Conservation (phyloP, 1,284 basidiomycete genomes). For the Ustilago trichophora region DNA sequence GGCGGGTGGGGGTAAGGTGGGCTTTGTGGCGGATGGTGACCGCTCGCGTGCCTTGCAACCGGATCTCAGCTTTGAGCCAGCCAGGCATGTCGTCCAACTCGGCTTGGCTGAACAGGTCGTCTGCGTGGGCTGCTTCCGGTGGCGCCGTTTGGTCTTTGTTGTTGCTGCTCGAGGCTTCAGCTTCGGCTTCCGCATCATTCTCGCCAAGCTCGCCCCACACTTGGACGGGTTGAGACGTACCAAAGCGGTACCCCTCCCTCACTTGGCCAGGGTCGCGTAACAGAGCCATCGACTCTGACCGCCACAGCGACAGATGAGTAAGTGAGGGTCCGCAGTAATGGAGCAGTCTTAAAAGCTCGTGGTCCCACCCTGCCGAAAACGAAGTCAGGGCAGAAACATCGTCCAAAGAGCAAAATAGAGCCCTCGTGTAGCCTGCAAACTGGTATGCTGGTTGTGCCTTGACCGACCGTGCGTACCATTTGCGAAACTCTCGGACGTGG, state of each 20-base stretch:
- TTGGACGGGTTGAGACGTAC: constrained; percentile 48
- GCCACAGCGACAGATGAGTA: constrained; percentile 60
- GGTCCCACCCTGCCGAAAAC: constrained; percentile 63
- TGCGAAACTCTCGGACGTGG: constrained; percentile 62
- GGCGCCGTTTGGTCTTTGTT: too few relatives aligned
- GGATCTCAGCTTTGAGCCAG: constrained; percentile 60
- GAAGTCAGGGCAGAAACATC: constrained; percentile 60
- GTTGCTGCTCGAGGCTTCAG: not conserved
- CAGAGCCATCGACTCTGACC: constrained; percentile 57
- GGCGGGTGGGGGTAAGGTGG: constrained; percentile 47
- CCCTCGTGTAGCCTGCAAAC: constrained; percentile 52
- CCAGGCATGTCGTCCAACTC: constrained; percentile 58
- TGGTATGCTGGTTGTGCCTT: constrained; percentile 50
- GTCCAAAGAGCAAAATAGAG: constrained; percentile 54
- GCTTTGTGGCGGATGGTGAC: constrained; percentile 56
- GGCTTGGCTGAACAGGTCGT: constrained; percentile 42
- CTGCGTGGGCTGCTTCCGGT: constrained; percentile 20
- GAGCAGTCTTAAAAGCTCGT: constrained; percentile 57
- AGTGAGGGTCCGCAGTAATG: constrained; percentile 59
- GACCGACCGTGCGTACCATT: constrained; percentile 56
- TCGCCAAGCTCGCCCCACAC: constrained; percentile 43
- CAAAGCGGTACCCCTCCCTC: constrained; percentile 40
- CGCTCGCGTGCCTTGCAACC: constrained; percentile 31
- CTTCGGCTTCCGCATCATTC: constrained; percentile 6
- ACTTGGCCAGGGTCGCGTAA: constrained; percentile 62